Conservation (phyloP, 2,329 filamentous ascomycete species). For the Neopestalotiopsis sp. region DNA sequence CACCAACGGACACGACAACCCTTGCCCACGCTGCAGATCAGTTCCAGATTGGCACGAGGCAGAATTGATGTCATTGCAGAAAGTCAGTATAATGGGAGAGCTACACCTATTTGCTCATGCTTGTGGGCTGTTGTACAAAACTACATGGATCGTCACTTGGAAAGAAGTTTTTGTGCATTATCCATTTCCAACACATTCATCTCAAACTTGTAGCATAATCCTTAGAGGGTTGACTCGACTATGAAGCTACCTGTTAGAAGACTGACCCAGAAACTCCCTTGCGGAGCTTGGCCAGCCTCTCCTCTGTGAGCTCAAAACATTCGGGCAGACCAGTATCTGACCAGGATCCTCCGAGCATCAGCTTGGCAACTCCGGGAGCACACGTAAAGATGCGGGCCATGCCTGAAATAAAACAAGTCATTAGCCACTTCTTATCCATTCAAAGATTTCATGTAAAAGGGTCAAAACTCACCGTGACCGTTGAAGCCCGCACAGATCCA, state of each 20-base stretch:
- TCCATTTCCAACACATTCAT: too few relatives aligned
- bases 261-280: constrained; percentile 24
- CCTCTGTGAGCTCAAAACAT: constrained; percentile 38
- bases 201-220: too few relatives aligned
- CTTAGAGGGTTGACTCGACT: too few relatives aligned
- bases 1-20: neutral
- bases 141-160: neutral
- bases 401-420: constrained; percentile 12
- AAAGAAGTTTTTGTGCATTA: neutral
- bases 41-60: neutral
- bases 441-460: too few relatives aligned
- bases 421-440: neutral
- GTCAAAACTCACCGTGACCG: constrained; percentile 44
- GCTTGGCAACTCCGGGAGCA: constrained; percentile 47
- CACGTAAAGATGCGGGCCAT: constrained; percentile 52
- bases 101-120: neutral
- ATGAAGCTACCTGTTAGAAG: constrained; percentile 16
- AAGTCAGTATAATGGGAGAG: neutral
- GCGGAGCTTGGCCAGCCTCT: constrained; percentile 29
- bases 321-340: constrained; percentile 38
- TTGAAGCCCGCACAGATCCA: constrained; percentile 56
- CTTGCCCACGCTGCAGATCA: neutral
- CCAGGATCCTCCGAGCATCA: constrained; percentile 44
- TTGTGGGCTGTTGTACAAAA: neutral
- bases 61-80: neutral